Evolutionary conservation across 192 early-diverging fungal genomes (phyloP).

Genomic region (Funneliformis geosporum): DNA sequence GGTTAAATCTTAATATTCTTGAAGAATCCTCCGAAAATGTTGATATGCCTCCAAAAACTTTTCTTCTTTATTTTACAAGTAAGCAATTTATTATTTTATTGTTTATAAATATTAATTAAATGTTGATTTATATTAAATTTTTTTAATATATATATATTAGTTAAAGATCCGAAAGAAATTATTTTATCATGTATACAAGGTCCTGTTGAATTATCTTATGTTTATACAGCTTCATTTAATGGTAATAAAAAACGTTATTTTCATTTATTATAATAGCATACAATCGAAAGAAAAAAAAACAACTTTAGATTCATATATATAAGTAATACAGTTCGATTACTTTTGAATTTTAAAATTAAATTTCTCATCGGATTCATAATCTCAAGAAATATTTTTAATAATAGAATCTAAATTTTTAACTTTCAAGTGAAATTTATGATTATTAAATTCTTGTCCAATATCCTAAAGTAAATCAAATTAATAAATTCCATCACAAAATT

Average conservation of each 20-base stretch:
- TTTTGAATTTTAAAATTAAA: too few relatives aligned
- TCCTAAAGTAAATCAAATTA: conserved; percentile 28
- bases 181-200: neutral
- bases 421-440: conserved; percentile 50
- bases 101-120: too few relatives aligned
- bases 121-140: too few relatives aligned
- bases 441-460: conserved; percentile 52
- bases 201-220: neutral
- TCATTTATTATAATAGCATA: too few relatives aligned
- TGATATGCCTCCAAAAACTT: neutral
- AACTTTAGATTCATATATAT: too few relatives aligned
- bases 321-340: too few relatives aligned
- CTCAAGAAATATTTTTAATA: too few relatives aligned
- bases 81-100: neutral
- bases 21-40: neutral
- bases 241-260: neutral
- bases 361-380: too few relatives aligned
- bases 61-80: neutral
- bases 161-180: neutral
- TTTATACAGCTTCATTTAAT: neutral
- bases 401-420: conserved; percentile 52
- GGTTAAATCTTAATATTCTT: neutral
- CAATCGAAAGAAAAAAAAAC: too few relatives aligned
- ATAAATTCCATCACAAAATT: neutral
- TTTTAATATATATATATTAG: neutral